Base-by-base conservation (phyloP, 1,284 basidiomycete genomes). In the Tilletia walkeri region DNA sequence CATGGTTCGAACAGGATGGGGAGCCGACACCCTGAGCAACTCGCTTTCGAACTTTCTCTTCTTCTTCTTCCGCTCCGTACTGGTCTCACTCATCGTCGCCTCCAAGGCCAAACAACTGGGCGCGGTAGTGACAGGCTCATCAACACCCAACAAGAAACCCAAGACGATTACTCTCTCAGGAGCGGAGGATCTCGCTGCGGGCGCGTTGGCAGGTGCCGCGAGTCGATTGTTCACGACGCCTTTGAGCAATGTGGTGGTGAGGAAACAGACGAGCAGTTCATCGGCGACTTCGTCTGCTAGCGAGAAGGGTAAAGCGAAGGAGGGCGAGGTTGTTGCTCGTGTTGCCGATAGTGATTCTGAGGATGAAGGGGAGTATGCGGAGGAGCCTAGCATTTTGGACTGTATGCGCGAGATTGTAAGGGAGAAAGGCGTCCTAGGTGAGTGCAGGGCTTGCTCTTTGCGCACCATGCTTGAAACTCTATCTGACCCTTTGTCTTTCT, bases 141-240 rank as follows among this genome's bases (percentile, higher is more conserved):
- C 59, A 14, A 7, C 59, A 10, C 63, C 45, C 3, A 61, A 20
- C 10, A 72, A 45, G 38, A 73, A 70, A 48, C 72, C 69, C 18
- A 68, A 71, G 38, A 68, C 70, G 34, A 74, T 76, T 4, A 70
- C 76, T 4, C 72, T 86, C 10, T 77, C 77, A 14, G 81, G 82
- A 5, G 66, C 80, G 4, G 84, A 86, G 69, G 86, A 86, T 69
- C 72, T 87, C 14, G 68, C 84, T 12, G 80, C 86, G n/a, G 86
- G 86, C 0, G 78, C 85, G 12, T 65, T 86, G 16, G 84, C 86
- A 5, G 86, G 86, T 0, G 75, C 86, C 36, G 71, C 84, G 1
- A 84, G 84, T 14, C 84, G 86, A 59, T 83, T 84, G 48, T 78
- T 86, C 66, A 84, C 84, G 1, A 80, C 85, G n/a, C 86, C 86